These are phyloP conservation scores for Talaromyces sp. DNA, from an alignment of 2,329 filamentous ascomycete genomes.

Conservation along the genomic window DNA sequence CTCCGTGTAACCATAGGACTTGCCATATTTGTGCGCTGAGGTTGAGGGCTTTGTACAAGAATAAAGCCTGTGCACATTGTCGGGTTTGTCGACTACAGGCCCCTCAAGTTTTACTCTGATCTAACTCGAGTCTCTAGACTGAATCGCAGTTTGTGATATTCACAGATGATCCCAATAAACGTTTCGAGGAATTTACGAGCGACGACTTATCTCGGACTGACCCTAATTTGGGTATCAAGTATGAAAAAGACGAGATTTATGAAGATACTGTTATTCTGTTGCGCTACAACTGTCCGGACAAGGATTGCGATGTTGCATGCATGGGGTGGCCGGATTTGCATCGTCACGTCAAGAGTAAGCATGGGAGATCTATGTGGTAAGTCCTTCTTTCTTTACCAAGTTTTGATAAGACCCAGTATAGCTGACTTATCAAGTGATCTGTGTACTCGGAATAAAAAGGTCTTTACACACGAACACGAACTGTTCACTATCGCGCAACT, in stretches of 20 bases:
- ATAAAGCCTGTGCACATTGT: conserved; percentile 93
- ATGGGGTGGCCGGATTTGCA: conserved; percentile 75
- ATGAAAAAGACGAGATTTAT: conserved; percentile 82
- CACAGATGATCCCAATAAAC: conserved; percentile 77
- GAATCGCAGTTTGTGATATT: conserved; percentile 73
- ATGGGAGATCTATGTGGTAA: conserved; percentile 81
- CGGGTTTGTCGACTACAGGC: conserved; percentile 56
- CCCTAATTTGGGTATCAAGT: conserved; percentile 84
- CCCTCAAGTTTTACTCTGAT: not conserved
- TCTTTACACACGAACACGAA: conserved; percentile 97
- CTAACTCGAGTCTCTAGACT: conserved; percentile 30
- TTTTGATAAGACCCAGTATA: not conserved
- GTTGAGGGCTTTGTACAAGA: conserved; percentile 92
- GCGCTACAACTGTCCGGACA: conserved; percentile 90
- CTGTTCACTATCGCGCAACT: conserved; percentile 79
- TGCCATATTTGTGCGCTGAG: conserved; percentile 94
- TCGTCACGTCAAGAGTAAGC: conserved; percentile 73
- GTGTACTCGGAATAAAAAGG: conserved; percentile 91
- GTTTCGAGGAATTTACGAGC: conserved; percentile 76
- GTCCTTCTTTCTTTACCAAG: conserved; percentile 24
- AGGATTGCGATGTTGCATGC: conserved; percentile 78
- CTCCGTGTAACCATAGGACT: conserved; percentile 92
- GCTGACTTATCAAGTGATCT: conserved; percentile 57
- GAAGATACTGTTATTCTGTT: conserved; percentile 85
- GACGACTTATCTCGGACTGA: conserved; percentile 74